These are phyloP conservation scores for Coemansia sp. DNA, from an alignment of 192 early-diverging fungal genomes.

Conservation along the genomic window DNA sequence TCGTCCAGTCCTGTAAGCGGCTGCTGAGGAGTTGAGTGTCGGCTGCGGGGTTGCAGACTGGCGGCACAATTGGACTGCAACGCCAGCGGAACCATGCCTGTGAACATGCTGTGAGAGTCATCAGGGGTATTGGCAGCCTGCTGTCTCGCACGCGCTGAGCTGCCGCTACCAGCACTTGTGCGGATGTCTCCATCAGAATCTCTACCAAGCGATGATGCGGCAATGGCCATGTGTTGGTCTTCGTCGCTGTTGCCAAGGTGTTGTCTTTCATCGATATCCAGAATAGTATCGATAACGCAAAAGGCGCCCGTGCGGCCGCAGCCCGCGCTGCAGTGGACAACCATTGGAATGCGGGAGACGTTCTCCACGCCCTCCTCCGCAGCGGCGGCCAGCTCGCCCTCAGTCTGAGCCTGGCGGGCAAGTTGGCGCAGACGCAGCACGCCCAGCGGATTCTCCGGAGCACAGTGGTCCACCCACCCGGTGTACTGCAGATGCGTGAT, in stretches of 20 bases:
- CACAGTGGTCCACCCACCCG: conserved; percentile 83
- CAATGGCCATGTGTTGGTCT: not conserved
- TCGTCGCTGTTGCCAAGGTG: not conserved
- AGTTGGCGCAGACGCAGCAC: conserved; percentile 61
- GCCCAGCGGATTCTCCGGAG: conserved; percentile 57
- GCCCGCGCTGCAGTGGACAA: conserved; percentile 87
- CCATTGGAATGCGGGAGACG: conserved; percentile 52
- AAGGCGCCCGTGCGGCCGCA: conserved; percentile 87
- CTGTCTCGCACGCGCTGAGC: not conserved
- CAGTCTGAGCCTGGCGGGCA: conserved; percentile 46
- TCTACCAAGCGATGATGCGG: not conserved
- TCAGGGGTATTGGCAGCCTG: not conserved
- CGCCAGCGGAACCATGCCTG: conserved; percentile 35
- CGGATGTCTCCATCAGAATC: conserved; percentile 25
- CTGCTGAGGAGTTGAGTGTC: not conserved
- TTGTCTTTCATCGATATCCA: conserved; percentile 15
- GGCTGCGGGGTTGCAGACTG: conserved; percentile 5
- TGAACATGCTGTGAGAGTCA: conserved; percentile 18
- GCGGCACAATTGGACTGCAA: conserved; percentile 28
- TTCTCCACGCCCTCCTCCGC: not conserved
- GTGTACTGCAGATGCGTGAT: conserved; percentile 76
- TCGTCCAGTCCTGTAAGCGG: conserved; percentile 1
- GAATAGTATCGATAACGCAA: conserved; percentile 64
- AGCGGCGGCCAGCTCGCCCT: conserved; percentile 9
- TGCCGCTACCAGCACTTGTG: conserved; percentile 7